Base-by-base conservation (phyloP, 441 rosid genomes). In the Brassica hybrid region DNA sequence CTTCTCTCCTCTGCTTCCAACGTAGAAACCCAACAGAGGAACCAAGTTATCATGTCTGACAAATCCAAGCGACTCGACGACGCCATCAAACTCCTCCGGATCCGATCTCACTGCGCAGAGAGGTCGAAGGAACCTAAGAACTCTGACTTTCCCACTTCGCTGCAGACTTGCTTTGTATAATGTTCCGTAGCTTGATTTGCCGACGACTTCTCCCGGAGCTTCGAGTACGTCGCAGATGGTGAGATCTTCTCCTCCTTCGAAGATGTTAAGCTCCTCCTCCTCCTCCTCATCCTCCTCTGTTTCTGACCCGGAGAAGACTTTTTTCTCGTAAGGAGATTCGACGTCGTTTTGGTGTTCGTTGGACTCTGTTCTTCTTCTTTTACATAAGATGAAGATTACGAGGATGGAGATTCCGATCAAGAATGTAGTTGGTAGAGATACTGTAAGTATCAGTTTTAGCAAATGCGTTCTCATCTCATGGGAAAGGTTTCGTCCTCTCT, bases 191-290 rank as follows among this genome's bases (percentile, higher is more conserved):
- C 82, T 89, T 71, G 99, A 91, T 67, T 93, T 95, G 14, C 99
- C 97, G 19, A 95, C 88, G 30, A 95, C 99, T 76, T 95, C 99
- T 4, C 99, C 99, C 0, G 99, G 98, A 67, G 99, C 97, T 50
- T 93, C 98, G 75, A 95, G 90, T 69, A 95, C 88, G 84, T 95
- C 98, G 75, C 76, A 73, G 27, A 86, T 87, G 7, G 92, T 87
- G 0, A 95, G 86, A 81, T 86, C 94, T 71, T 87, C 84, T 0
- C 97, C 98, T 9, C 94, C 93, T 16, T 64, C 82, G 71, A 95
- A 95, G 9, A 82, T 82, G 48, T 86, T 69, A 65, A 93, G 85
- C 13, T 88, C 98, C 85, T 95, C 94, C 60, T 56, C 60, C 25
- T 54, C 59, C 8, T 48, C 17, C 17, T 50, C 57, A 27, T 27